phyloP scores from a whole-genome alignment of 352 stramenopile genomes.

The Phytophthora rubi region DNA sequence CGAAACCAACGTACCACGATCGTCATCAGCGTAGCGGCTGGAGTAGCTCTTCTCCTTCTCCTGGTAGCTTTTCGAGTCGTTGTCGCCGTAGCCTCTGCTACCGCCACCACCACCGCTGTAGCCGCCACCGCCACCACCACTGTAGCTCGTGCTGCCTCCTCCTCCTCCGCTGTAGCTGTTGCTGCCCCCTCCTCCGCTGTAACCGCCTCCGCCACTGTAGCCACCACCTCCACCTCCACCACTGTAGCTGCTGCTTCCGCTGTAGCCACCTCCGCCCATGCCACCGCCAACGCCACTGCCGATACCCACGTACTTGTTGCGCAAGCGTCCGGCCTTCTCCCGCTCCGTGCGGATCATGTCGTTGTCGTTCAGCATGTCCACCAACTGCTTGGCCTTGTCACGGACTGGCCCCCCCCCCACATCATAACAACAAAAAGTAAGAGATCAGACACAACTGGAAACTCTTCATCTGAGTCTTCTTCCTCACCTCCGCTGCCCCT shows the following conservation, averaged over 20 bases:
- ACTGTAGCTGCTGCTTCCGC: conserved; percentile 43
- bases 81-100: conserved; percentile 49
- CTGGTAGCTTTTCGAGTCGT: conserved; percentile 57
- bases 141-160: conserved; percentile 27
- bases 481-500: conserved; percentile 79
- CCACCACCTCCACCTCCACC: conserved; percentile 24
- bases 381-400: conserved; percentile 90
- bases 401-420: conserved; percentile 58
- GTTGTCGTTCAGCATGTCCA: conserved; percentile 90
- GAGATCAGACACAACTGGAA: not conserved
- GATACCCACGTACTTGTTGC: conserved; percentile 91
- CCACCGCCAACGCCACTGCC: conserved; percentile 58
- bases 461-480: not conserved
- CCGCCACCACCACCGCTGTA: conserved; percentile 49
- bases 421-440: conserved; percentile 9
- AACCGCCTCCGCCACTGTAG: conserved; percentile 40
- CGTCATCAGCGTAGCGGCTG: conserved; percentile 74
- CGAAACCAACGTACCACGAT: conserved; percentile 26
- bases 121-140: conserved; percentile 41
- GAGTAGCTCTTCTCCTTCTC: conserved; percentile 76
- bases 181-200: conserved; percentile 40
- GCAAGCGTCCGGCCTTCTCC: conserved; percentile 84
- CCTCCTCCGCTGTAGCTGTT: conserved; percentile 45
- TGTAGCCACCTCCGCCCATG: conserved; percentile 46
- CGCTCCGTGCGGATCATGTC: conserved; percentile 88